Percentiles rank a stretch among this genome's conserved stretches.
Evolutionary conservation across 345 rosid genomes (phyloP).

Genomic region (Acer negundo): DNA sequence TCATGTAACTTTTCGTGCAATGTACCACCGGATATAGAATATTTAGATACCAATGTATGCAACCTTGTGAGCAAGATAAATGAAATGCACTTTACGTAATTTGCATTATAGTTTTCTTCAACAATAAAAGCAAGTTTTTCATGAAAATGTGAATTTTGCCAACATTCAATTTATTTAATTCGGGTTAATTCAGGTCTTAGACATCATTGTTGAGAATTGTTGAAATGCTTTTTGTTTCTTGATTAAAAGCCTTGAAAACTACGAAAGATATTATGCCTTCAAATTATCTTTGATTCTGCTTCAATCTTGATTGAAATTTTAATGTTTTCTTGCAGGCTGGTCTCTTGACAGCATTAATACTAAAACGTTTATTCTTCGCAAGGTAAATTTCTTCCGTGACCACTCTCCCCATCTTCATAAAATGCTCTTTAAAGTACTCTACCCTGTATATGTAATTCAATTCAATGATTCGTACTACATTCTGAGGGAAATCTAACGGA

Average conservation of each 20-base stretch:
- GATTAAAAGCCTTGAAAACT: neutral
- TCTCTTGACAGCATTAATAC: slow-evolving; percentile 63
- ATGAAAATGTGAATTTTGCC: neutral
- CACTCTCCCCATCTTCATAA: neutral
- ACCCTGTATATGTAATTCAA: neutral
- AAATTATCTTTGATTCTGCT: neutral
- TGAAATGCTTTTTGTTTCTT: neutral
- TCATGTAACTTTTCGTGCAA: neutral
- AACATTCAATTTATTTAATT: neutral
- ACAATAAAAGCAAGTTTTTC: neutral
- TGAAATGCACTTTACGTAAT: neutral
- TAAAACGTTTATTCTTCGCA: slow-evolving; percentile 68
- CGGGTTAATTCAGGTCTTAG: neutral
- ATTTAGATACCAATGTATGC: too few relatives aligned
- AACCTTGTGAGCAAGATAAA: neutral
- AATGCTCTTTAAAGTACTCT: neutral
- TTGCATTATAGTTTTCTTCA: neutral
- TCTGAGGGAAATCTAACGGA: neutral
- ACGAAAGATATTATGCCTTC: neutral
- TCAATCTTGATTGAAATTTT: slow-evolving; percentile 9
- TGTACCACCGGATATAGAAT: neutral
- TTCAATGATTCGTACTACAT: neutral
- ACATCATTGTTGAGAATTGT: neutral
- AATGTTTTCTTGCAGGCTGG: slow-evolving; percentile 53
- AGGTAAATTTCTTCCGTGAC: slow-evolving; percentile 38